Evolutionary conservation across 108 stramenopile genomes (phyloP), one percentile per base, ranked within the genome.

Genomic region (Nitzschia palea): DNA sequence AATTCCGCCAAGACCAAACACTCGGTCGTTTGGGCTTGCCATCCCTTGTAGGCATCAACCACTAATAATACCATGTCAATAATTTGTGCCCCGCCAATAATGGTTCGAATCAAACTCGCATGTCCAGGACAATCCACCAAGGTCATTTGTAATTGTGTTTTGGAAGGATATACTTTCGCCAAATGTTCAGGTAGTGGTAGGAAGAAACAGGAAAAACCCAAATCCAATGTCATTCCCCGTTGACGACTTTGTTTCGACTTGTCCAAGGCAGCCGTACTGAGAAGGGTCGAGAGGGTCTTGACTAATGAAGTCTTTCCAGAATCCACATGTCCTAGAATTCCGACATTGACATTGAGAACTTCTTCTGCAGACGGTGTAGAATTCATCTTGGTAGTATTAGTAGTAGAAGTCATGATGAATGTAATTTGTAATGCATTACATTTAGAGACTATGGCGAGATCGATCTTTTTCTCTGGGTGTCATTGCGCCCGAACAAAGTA

Each of bases 91-190:
- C 97, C 97, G 15, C 97, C 98, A 43, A 99, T 99, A 40, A 99
- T 98, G 28, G 97, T 98, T 33, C 99, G 89, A 45, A 99, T 98
- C 47, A 99, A 75, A 17, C 88, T 90, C 3, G 98, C 97, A 57
- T 99, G 99, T 0, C 99, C 99, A 0, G 99, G 99, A 77, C 98
- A 99, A 82, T 99, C 96, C n/a, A 97, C 96, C 18, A 97, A 81
- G 6, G 93, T 95, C 75, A 87, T 81, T 68, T 93, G 97, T 0
- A 94, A 56, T 22, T 72, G 34, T 51, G 50, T 73, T 33, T 78
- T 64, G 26, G 70, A 40, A 32, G 72, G 79, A 22, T 67, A 70
- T 23, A 40, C 25, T 42, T 35, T 32, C 59, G 67, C 56, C 40
- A 93, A 54, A 62, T 88, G 86, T 14, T 74, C 57, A 5, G 91